Base-by-base conservation (phyloP, 2,329 filamentous ascomycete species). In the Apiospora rasikravindrae region DNA sequence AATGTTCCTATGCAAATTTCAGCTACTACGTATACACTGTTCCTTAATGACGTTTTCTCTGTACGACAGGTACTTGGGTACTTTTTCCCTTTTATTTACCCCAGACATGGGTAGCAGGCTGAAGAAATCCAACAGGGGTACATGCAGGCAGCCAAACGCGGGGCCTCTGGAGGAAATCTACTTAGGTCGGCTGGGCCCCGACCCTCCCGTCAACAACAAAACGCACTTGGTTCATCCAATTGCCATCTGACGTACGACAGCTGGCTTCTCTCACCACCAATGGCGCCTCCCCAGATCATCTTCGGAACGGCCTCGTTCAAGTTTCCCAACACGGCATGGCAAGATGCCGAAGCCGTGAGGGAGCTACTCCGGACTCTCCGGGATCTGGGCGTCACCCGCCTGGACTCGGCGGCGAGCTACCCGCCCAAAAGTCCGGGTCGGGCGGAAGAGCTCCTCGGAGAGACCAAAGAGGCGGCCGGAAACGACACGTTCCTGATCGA, bases 391-490 rank as follows among this genome's bases (percentile, higher is more conserved):
- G 75, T 78, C 69, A 42, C 24, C 3, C 74, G 74, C 16, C 70
- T 79, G 6, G 76, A 78, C 33, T 71, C 81, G 1, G 81, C 77
- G 2, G 78, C 80, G 13, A 77, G 80, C 19, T 83, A 83, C 61
- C 79, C 81, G 29, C 79, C 78, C 4, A 70, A 74, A 5, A 78
- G 78, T 13, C 78, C 80, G 4, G 80, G 81, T 8, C 75, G 71
- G 14, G 77, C 82, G 0, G 82, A 83, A 69, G 24, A 77, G 67
- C 75, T 83, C 10, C 73, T 83, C 4, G 80, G 81, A 16, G 78
- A 78, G 4, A 74, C 26, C 45, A 72, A 29, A 19, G 13, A 53
- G 0, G 24, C 10, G 24, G n/a, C 10, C 49, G n/a, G 49, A 2
- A 24, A n/a, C 1, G 71, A 70, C 24, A 24, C 51, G 24, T 83